A percentile compares a stretch with the other conserved stretches of the same genome.
phyloP scores from a whole-genome alignment of 441 rosid species.

The Bocquillonia castaneifolia region DNA sequence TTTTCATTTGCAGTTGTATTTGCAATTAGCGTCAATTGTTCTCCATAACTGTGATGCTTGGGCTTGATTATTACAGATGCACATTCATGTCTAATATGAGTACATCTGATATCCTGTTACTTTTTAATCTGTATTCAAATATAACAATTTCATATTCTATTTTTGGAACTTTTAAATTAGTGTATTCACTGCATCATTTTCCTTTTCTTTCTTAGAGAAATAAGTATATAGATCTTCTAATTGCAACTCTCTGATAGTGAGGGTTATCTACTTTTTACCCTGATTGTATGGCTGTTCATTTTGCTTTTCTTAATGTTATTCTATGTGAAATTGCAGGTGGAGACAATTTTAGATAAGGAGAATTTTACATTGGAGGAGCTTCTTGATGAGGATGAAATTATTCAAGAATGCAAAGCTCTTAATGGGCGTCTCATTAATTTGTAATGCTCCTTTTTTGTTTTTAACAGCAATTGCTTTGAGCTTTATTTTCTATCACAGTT shows the following conservation, averaged over 20 bases:
- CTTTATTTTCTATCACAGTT: not conserved
- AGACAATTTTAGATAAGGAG: conserved; percentile 83
- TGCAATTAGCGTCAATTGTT: not conserved
- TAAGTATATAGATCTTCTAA: too few species aligned
- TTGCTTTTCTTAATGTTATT: not conserved
- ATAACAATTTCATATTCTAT: not conserved
- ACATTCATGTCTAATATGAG: not conserved
- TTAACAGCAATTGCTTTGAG: not conserved
- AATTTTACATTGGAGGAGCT: conserved; percentile 83
- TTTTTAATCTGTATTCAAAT: too few species aligned
- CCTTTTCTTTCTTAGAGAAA: not conserved
- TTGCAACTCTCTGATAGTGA: not conserved
- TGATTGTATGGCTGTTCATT: not conserved
- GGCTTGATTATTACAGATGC: not conserved
- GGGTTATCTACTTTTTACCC: not conserved
- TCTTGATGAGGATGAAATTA: conserved; percentile 93
- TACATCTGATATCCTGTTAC: too few species aligned
- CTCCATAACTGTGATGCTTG: not conserved
- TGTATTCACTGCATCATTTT: not conserved
- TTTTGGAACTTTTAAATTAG: too few species aligned
- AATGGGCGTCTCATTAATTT: conserved; percentile 84
- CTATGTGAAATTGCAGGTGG: conserved; percentile 53
- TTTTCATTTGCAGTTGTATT: not conserved
- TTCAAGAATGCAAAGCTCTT: conserved; percentile 95
- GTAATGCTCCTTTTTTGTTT: conserved; percentile 38